phyloP scores from a whole-genome alignment of 257 asterid genomes.

The Parsonsia alboflavescens region DNA sequence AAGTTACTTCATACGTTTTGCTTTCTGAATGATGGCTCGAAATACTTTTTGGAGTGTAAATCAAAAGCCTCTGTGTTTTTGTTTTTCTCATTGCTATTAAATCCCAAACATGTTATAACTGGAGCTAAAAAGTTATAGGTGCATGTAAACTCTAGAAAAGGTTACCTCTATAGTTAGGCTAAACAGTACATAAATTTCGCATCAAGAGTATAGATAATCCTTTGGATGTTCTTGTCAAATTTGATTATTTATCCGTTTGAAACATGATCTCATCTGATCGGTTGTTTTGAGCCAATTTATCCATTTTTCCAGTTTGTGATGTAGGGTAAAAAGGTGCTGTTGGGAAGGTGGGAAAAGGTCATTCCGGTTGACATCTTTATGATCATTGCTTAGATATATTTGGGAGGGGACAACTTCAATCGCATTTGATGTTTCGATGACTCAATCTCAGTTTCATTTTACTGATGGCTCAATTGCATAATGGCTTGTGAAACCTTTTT shows the following conservation, averaged over 20 bases:
- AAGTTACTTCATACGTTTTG: too few species aligned
- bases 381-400: slow-evolving; percentile 9
- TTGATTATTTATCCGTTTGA: neutral
- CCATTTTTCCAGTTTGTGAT: too few species aligned
- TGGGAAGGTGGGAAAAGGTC: slow-evolving; percentile 71
- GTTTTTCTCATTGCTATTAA: neutral
- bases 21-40: neutral
- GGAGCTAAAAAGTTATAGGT: neutral
- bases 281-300: neutral
- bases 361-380: slow-evolving; percentile 29
- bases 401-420: neutral
- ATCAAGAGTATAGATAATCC: too few species aligned
- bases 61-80: too few species aligned
- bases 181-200: neutral
- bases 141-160: too few species aligned
- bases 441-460: neutral
- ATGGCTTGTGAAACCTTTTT: neutral
- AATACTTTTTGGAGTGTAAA: neutral
- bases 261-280: too few species aligned
- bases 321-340: slow-evolving; percentile 69
- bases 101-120: neutral
- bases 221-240: neutral
- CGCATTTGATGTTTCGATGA: too few species aligned
- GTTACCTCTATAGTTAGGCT: neutral
- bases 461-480: neutral